These are phyloP conservation scores for Heterobasidion parviporum DNA, from an alignment of 1,284 basidiomycete genomes.

Conservation along the genomic window DNA sequence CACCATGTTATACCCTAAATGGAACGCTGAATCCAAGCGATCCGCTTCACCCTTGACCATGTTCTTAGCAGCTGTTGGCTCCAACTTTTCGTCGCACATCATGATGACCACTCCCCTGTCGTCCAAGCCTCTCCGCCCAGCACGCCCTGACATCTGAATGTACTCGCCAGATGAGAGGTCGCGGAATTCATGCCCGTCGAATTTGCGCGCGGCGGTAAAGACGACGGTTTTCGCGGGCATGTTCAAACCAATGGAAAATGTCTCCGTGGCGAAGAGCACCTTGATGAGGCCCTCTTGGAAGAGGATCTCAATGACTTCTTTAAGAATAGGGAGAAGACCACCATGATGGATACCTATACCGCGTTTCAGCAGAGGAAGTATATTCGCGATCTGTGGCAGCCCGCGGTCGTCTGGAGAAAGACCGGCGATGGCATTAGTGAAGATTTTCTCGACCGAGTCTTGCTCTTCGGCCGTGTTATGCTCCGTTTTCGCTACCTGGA, in stretches of 20 bases:
- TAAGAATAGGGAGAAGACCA: slow-evolving; percentile 93
- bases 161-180: slow-evolving; percentile 90
- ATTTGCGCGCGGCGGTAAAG: slow-evolving; percentile 93
- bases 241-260: slow-evolving; percentile 98
- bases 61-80: slow-evolving; percentile 84
- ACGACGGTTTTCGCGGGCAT: slow-evolving; percentile 99
- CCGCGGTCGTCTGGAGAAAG: slow-evolving; percentile 84
- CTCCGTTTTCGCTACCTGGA: slow-evolving; percentile 92
- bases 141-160: slow-evolving; percentile 98
- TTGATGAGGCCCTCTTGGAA: slow-evolving; percentile 99
- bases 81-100: slow-evolving; percentile 99
- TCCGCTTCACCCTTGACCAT: slow-evolving; percentile 99
- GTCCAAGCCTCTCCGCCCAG: slow-evolving; percentile 94
- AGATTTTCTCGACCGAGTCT: slow-evolving; percentile 82
- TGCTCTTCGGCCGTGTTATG: slow-evolving; percentile 95
- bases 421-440: slow-evolving; percentile 91
- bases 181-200: slow-evolving; percentile 92
- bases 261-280: slow-evolving; percentile 97
- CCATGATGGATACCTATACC: slow-evolving; percentile 99
- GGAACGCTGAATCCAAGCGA: slow-evolving; percentile 95
- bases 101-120: slow-evolving; percentile 99
- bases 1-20: slow-evolving; percentile 99
- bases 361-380: slow-evolving; percentile 89
- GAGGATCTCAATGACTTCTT: slow-evolving; percentile 98
- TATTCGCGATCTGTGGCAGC: slow-evolving; percentile 91